These are phyloP conservation scores for Linnemannia hyalina DNA, from an alignment of 192 early-diverging fungal species.

Conservation along the genomic window DNA sequence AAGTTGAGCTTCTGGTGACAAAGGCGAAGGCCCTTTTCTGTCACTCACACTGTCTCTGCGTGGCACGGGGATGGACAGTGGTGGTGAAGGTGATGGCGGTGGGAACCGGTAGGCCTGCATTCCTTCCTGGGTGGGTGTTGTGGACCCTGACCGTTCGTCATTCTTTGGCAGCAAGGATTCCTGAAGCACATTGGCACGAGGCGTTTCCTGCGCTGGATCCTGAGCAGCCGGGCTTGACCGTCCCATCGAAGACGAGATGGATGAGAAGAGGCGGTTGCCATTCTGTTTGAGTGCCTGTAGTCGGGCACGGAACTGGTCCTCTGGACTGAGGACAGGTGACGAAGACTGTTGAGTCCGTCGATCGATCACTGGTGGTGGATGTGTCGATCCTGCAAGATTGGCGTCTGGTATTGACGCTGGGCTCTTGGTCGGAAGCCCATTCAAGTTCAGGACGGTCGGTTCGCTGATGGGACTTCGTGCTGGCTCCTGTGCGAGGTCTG, in stretches of 20 bases:
- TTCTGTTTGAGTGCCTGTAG: slow-evolving; percentile 28
- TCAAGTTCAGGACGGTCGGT: neutral
- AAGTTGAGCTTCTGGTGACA: neutral
- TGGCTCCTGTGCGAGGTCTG: neutral
- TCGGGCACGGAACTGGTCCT: slow-evolving; percentile 16
- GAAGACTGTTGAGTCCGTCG: neutral
- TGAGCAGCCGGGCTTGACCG: neutral
- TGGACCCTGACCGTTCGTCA: neutral
- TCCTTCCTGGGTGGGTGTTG: slow-evolving; percentile 1
- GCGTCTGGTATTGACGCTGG: neutral
- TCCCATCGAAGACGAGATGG: slow-evolving; percentile 6
- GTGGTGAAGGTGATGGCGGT: slow-evolving; percentile 34
- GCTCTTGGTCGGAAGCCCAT: neutral
- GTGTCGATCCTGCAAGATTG: neutral
- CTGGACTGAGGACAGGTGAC: slow-evolving; percentile 4
- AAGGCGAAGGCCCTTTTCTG: neutral
- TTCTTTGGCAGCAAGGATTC: slow-evolving; percentile 38
- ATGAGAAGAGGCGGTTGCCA: slow-evolving; percentile 17
- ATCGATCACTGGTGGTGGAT: neutral
- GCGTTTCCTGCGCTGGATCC: neutral
- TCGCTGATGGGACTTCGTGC: neutral
- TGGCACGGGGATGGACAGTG: slow-evolving; percentile 35
- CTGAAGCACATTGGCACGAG: slow-evolving; percentile 14
- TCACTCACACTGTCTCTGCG: neutral
- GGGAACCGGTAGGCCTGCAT: slow-evolving; percentile 39